phyloP scores from a whole-genome alignment of 805 yeast genomes.

The Jamesozyma hellenica region DNA sequence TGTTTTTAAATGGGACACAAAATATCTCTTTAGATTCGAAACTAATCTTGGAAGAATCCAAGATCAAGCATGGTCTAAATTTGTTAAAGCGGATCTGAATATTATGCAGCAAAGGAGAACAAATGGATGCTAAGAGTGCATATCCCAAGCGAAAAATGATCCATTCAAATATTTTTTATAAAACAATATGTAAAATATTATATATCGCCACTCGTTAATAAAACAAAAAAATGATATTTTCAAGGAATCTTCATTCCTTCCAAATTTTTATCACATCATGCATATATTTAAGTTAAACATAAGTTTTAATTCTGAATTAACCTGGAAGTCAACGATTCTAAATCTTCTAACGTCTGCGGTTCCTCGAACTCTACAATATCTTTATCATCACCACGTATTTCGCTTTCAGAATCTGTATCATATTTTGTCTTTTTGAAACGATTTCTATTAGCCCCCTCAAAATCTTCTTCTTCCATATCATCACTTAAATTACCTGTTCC shows the following conservation, averaged over 20 bases:
- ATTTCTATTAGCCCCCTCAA: slow-evolving; percentile 23
- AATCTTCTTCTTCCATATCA: slow-evolving; percentile 33
- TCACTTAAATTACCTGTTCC: slow-evolving; percentile 30
- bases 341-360: slow-evolving; percentile 86
- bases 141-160: too few species aligned
- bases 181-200: too few species aligned
- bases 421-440: slow-evolving; percentile 20
- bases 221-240: too few species aligned
- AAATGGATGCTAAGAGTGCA: too few species aligned
- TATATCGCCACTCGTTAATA: too few species aligned
- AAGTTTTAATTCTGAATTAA: slow-evolving; percentile 22
- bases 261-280: too few species aligned
- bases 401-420: slow-evolving; percentile 19
- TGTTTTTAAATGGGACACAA: slow-evolving; percentile 16
- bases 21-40: slow-evolving; percentile 7
- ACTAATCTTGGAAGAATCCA: slow-evolving; percentile 17
- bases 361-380: slow-evolving; percentile 62
- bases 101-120: slow-evolving; percentile 3
- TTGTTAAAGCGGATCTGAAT: slow-evolving; percentile 19
- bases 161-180: too few species aligned
- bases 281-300: too few species aligned
- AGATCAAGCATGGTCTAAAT: slow-evolving; percentile 24
- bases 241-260: too few species aligned
- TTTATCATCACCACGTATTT: slow-evolving; percentile 25
- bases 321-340: slow-evolving; percentile 73